Evolutionary conservation across 192 early-diverging fungal genomes (phyloP).

Genomic region (Helicostylum pulchrum): DNA sequence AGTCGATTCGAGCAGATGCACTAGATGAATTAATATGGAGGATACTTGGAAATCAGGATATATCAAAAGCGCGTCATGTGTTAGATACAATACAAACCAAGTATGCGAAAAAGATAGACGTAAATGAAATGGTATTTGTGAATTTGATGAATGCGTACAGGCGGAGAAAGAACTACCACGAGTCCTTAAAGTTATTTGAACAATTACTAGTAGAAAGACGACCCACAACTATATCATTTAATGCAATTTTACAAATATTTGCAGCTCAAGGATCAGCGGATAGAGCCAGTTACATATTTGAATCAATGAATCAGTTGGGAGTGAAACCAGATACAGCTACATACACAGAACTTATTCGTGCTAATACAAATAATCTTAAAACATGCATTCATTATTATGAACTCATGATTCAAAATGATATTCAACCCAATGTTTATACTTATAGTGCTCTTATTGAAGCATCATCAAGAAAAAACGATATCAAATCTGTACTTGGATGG

Average conservation of each 20-base stretch:
- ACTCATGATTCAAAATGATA: constrained; percentile 17
- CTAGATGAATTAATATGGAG: constrained; percentile 29
- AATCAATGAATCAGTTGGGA: constrained; percentile 21
- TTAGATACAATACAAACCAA: constrained; percentile 6
- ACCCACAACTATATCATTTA: constrained; percentile 22
- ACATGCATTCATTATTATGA: constrained; percentile 19
- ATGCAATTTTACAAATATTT: constrained; percentile 28
- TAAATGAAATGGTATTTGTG: constrained; percentile 8
- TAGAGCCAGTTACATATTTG: constrained; percentile 17
- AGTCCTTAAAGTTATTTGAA: constrained; percentile 23
- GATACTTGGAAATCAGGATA: constrained; percentile 6
- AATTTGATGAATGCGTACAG: constrained; percentile 28
- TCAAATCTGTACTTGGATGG: constrained; percentile 26
- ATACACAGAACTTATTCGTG: constrained; percentile 33
- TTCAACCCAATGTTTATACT: constrained; percentile 33
- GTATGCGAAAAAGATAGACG: not conserved
- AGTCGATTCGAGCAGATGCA: constrained; percentile 10
- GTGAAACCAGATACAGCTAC: constrained; percentile 28
- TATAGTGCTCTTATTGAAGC: constrained; percentile 33
- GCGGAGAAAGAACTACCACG: not conserved
- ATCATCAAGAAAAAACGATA: constrained; percentile 13
- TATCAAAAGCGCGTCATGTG: constrained; percentile 1
- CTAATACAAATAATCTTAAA: not conserved
- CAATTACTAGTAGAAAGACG: constrained; percentile 2
- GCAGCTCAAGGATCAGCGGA: constrained; percentile 22